Evolutionary conservation across 1,284 basidiomycete species (phyloP).

Genomic region (Ceratorhiza oryzae-sativae): DNA sequence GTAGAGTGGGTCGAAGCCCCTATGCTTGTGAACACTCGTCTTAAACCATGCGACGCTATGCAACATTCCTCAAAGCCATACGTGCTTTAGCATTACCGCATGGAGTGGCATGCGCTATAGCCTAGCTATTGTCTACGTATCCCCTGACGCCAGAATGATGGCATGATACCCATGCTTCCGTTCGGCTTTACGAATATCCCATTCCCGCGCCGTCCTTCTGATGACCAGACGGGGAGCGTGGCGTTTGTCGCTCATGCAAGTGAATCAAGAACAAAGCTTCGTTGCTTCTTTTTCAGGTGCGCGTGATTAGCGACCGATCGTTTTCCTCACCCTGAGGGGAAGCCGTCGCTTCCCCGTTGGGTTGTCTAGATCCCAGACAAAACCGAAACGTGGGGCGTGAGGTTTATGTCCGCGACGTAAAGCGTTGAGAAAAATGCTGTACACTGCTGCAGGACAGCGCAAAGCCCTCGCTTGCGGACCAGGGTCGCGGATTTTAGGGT

Average conservation of each 20-base stretch:
- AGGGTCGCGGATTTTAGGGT: not conserved
- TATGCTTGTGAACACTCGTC: too few relatives aligned
- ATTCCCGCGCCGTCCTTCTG: not conserved
- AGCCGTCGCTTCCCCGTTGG: not conserved
- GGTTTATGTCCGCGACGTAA: not conserved
- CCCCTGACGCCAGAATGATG: too few relatives aligned
- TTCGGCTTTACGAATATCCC: not conserved
- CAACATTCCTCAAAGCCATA: too few relatives aligned
- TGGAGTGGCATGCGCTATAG: too few relatives aligned
- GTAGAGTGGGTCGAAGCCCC: too few relatives aligned
- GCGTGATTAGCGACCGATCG: not conserved
- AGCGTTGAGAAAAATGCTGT: not conserved
- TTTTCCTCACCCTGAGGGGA: not conserved
- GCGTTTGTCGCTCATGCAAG: too few relatives aligned
- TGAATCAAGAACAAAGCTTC: not conserved
- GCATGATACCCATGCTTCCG: too few relatives aligned
- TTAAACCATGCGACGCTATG: too few relatives aligned
- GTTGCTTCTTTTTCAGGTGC: not conserved
- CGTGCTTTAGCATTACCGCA: too few relatives aligned
- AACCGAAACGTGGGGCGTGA: not conserved
- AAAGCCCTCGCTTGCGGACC: not conserved
- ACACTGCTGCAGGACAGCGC: not conserved
- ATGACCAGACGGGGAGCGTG: not conserved
- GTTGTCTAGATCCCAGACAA: not conserved
- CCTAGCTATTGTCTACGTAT: too few relatives aligned